phyloP scores from a whole-genome alignment of 2,329 filamentous ascomycete genomes.

The Pyricularia pennisetigena region DNA sequence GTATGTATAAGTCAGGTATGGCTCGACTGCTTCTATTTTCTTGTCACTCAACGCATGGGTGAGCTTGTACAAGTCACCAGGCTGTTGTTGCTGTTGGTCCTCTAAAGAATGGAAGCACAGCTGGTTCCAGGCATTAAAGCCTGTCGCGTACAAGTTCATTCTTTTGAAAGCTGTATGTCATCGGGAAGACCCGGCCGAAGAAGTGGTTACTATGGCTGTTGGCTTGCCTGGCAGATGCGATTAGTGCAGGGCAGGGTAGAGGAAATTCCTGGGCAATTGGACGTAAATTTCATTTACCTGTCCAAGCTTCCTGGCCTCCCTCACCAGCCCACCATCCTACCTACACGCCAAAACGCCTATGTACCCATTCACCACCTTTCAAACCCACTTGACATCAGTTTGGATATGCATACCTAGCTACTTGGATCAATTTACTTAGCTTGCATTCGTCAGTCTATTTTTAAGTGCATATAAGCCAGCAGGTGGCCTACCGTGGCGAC shows the following conservation, averaged over 20 bases:
- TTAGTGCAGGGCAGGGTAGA: not conserved
- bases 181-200: not conserved
- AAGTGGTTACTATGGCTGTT: not conserved
- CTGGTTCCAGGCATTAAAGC: conserved; percentile 51
- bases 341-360: no score
- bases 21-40: conserved; percentile 22
- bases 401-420: no score
- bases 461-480: not conserved
- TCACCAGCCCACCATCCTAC: no score
- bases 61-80: conserved; percentile 36
- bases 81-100: conserved; percentile 22
- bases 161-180: not conserved
- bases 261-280: not conserved
- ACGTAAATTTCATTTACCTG: not conserved
- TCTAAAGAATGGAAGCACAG: conserved; percentile 25
- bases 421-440: no score
- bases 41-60: conserved; percentile 26
- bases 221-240: not conserved
- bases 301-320: no score
- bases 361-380: no score
- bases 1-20: conserved; percentile 33
- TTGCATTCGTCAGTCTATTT: no score
- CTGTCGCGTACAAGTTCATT: conserved; percentile 43
- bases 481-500: not conserved
- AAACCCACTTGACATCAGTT: no score